Evolutionary conservation across 2,329 filamentous ascomycete genomes (phyloP).

Genomic region (Diaporthe sp.): DNA sequence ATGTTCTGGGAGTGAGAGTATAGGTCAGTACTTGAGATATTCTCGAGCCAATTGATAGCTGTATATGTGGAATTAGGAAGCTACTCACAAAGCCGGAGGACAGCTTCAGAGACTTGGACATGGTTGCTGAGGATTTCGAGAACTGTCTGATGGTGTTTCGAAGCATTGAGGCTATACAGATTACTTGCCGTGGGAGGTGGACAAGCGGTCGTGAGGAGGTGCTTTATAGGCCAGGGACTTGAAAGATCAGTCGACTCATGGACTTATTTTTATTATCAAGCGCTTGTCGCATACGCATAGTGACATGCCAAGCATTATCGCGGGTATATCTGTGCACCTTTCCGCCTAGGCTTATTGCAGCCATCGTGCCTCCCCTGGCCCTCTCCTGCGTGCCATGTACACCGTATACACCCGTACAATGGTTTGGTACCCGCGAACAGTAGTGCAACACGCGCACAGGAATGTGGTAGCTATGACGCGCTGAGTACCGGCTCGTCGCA

Average conservation of each 20-base stretch:
- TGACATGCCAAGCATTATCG: constrained; percentile 21
- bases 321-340: constrained; percentile 14
- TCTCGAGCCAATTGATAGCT: not conserved
- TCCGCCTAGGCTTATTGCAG: constrained; percentile 5
- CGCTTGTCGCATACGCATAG: constrained; percentile 8
- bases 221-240: not conserved
- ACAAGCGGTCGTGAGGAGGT: not conserved
- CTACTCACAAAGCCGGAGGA: constrained; percentile 53
- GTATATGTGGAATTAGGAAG: not conserved
- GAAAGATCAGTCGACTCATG: constrained; percentile 18
- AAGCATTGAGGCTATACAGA: constrained; percentile 34
- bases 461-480: constrained; percentile 28
- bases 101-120: constrained; percentile 47
- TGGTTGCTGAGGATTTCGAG: constrained; percentile 33
- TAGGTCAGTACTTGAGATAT: not conserved
- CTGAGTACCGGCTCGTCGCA: constrained; percentile 13
- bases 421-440: not conserved
- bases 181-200: not conserved
- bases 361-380: not conserved
- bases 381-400: not conserved
- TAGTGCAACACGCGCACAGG: not conserved
- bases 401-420: not conserved
- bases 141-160: constrained; percentile 34
- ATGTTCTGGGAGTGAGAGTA: constrained; percentile 49
- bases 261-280: constrained; percentile 15